Conservation (phyloP, 192 early-diverging fungal species). For the Pilobolus umbonatus region DNA sequence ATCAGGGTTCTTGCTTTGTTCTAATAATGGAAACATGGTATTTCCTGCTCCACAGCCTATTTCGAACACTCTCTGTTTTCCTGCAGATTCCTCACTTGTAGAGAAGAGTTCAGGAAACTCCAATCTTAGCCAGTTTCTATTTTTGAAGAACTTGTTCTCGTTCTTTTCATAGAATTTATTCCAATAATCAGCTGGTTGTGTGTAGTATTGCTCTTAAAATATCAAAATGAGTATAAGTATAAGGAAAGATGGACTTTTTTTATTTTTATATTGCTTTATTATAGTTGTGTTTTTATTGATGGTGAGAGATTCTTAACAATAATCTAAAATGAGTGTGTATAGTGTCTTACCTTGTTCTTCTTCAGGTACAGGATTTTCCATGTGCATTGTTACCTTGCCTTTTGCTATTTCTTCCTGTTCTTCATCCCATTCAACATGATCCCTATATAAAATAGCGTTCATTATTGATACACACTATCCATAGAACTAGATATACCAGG, state of each 20-base stretch:
- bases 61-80: slow-evolving; percentile 70
- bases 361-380: slow-evolving; percentile 59
- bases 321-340: neutral
- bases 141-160: slow-evolving; percentile 91
- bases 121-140: slow-evolving; percentile 91
- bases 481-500: slow-evolving; percentile 61
- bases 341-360: slow-evolving; percentile 45
- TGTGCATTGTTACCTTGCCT: slow-evolving; percentile 71
- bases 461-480: neutral
- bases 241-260: neutral
- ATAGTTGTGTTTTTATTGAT: neutral
- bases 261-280: neutral
- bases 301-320: no score
- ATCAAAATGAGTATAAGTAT: no score
- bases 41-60: slow-evolving; percentile 98
- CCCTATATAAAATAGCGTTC: slow-evolving; percentile 50
- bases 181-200: slow-evolving; percentile 58
- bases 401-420: slow-evolving; percentile 78
- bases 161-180: slow-evolving; percentile 81
- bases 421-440: slow-evolving; percentile 87
- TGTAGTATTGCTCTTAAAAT: slow-evolving; percentile 38
- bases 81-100: slow-evolving; percentile 43
- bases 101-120: slow-evolving; percentile 89
- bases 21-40: slow-evolving; percentile 89
- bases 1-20: slow-evolving; percentile 65